A percentile compares a stretch with the other conserved stretches of the same genome.
phyloP scores from a whole-genome alignment of 2,329 filamentous ascomycete species.

The Aspergillus fumigatus region DNA sequence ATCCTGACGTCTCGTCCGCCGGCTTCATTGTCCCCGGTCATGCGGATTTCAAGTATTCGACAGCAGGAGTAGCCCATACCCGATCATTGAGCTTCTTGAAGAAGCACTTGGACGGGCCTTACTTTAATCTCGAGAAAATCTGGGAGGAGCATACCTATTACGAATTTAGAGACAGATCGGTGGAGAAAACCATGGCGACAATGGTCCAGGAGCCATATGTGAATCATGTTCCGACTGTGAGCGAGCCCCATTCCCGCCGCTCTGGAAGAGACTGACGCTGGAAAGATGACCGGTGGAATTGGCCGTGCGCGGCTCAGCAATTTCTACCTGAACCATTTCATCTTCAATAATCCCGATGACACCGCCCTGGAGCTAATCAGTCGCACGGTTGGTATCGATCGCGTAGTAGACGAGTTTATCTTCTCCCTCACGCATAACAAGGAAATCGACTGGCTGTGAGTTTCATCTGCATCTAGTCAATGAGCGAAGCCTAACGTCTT shows the following conservation, averaged over 20 bases:
- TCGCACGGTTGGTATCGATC: slow-evolving; percentile 66
- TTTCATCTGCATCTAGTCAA: slow-evolving; percentile 9
- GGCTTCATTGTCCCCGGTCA: slow-evolving; percentile 50
- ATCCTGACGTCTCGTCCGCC: slow-evolving; percentile 42
- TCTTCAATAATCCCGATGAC: slow-evolving; percentile 67
- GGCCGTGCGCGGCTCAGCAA: slow-evolving; percentile 58
- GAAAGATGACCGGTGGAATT: slow-evolving; percentile 60
- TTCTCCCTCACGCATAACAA: slow-evolving; percentile 60
- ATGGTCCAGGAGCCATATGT: slow-evolving; percentile 79
- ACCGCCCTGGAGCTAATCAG: slow-evolving; percentile 65
- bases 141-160: slow-evolving; percentile 75
- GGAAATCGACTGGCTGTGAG: slow-evolving; percentile 66
- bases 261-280: not conserved
- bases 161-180: slow-evolving; percentile 65
- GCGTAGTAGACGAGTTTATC: slow-evolving; percentile 68
- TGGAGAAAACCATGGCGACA: slow-evolving; percentile 71
- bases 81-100: slow-evolving; percentile 64
- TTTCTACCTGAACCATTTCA: slow-evolving; percentile 72
- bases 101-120: slow-evolving; percentile 56
- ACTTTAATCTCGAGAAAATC: slow-evolving; percentile 69
- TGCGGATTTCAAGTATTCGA: slow-evolving; percentile 47
- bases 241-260: slow-evolving; percentile 24
- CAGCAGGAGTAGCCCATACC: slow-evolving; percentile 62
- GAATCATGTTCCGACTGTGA: slow-evolving; percentile 67
- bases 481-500: not conserved